Percentiles rank a stretch among this genome's conserved stretches.
Conservation (phyloP, 1,284 basidiomycete species). For the Fomitiporia mediterranea region DNA sequence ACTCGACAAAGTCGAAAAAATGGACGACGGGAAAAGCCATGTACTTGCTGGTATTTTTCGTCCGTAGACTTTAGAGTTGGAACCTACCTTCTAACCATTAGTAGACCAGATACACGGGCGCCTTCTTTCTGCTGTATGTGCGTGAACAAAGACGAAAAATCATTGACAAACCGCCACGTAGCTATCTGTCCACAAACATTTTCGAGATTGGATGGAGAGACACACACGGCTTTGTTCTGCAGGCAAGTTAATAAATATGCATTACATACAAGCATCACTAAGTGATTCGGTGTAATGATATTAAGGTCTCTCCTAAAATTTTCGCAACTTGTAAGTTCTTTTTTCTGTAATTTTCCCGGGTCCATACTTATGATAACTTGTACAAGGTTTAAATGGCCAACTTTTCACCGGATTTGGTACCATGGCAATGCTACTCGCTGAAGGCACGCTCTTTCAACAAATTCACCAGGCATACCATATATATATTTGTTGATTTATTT, state of each 20-base stretch:
- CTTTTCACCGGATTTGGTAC: neutral
- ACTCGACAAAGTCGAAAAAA: neutral
- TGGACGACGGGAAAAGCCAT: conserved; percentile 2
- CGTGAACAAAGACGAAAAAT: too few species aligned
- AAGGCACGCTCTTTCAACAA: neutral
- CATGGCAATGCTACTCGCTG: neutral
- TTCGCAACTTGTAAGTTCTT: neutral
- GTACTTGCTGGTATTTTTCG: neutral
- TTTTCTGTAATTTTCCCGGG: too few species aligned
- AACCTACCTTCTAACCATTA: neutral
- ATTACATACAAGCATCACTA: neutral
- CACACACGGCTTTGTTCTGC: neutral
- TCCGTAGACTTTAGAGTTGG: neutral
- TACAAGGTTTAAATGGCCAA: neutral
- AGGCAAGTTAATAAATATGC: neutral
- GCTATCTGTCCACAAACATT: neutral
- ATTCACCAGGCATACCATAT: neutral
- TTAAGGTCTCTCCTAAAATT: neutral
- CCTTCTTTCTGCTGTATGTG: neutral
- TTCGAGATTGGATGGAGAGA: neutral
- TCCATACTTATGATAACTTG: neutral
- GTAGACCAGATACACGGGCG: neutral
- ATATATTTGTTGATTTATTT: neutral
- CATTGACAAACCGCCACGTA: neutral
- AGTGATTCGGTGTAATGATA: too few species aligned